Evolutionary conservation across 164 flowering plant genomes (phyloP).

Genomic region (Cinnamomum chago): DNA sequence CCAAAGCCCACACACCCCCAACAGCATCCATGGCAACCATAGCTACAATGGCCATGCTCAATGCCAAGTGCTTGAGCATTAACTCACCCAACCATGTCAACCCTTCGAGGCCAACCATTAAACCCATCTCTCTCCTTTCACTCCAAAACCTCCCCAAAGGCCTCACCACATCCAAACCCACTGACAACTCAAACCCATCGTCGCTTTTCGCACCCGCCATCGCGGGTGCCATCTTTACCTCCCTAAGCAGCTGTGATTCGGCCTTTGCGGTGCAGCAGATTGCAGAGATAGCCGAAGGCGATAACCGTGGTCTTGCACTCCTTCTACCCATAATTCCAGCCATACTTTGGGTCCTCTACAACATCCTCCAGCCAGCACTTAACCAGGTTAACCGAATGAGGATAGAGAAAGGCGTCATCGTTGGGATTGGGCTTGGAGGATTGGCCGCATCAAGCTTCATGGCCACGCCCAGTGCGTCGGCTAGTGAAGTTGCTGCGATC

Average conservation of each 20-base stretch:
- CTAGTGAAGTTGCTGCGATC: slow-evolving; percentile 46
- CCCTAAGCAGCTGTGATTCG: slow-evolving; percentile 53
- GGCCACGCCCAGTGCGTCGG: slow-evolving; percentile 40
- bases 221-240: slow-evolving; percentile 57
- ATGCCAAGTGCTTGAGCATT: slow-evolving; percentile 40
- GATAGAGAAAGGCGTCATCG: slow-evolving; percentile 46
- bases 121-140: slow-evolving; percentile 47
- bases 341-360: slow-evolving; percentile 76
- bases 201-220: slow-evolving; percentile 42
- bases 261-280: slow-evolving; percentile 78
- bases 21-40: slow-evolving; percentile 24
- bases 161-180: slow-evolving; percentile 27
- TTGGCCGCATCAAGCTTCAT: slow-evolving; percentile 49
- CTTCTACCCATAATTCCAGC: slow-evolving; percentile 80
- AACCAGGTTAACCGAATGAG: slow-evolving; percentile 79
- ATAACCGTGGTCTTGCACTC: slow-evolving; percentile 80
- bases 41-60: slow-evolving; percentile 48
- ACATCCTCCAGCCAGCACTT: slow-evolving; percentile 84
- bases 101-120: slow-evolving; percentile 35
- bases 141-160: slow-evolving; percentile 56
- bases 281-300: slow-evolving; percentile 56
- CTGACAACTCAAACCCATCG: slow-evolving; percentile 14
- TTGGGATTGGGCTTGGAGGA: slow-evolving; percentile 70
- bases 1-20: neutral
- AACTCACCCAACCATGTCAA: slow-evolving; percentile 27